These are phyloP conservation scores for Diplodia sapinea DNA, from an alignment of 2,329 filamentous ascomycete species.

Conservation along the genomic window DNA sequence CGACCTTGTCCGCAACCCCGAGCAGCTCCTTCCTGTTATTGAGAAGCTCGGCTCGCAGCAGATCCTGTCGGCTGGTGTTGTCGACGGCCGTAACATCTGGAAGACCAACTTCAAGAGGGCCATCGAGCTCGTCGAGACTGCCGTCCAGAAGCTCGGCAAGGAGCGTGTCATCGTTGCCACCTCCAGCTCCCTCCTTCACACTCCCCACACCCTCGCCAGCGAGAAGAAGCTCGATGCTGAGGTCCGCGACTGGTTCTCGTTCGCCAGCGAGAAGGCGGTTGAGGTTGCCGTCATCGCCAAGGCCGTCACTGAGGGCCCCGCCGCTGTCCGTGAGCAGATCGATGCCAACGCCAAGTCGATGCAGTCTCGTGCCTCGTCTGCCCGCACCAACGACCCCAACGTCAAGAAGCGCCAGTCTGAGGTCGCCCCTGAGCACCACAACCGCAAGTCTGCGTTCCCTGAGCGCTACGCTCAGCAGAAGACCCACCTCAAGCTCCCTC, in stretches of 20 bases:
- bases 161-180: constrained; percentile 96
- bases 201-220: constrained; percentile 94
- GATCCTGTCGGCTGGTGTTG: constrained; percentile 91
- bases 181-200: constrained; percentile 97
- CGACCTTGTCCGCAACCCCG: constrained; percentile 96
- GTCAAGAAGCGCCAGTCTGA: constrained; percentile 96
- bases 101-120: constrained; percentile 99
- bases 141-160: constrained; percentile 94
- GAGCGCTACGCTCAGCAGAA: constrained; percentile 85
- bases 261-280: constrained; percentile 90
- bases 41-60: constrained; percentile 85
- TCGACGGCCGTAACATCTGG: constrained; percentile 99
- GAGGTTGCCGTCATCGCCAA: constrained; percentile 95
- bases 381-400: constrained; percentile 93
- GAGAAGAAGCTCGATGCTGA: constrained; percentile 98
- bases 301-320: constrained; percentile 91
- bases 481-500: constrained; percentile 88
- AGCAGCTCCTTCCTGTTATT: constrained; percentile 89
- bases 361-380: constrained; percentile 87
- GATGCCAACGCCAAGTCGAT: constrained; percentile 97
- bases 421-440: constrained; percentile 83
- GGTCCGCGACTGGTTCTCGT: constrained; percentile 97
- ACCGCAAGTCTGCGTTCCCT: constrained; percentile 90
- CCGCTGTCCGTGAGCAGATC: constrained; percentile 82
- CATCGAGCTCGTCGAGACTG: constrained; percentile 87